These are phyloP conservation scores for Hypoxylon sp. DNA, from an alignment of 2,329 filamentous ascomycete species.

Conservation along the genomic window DNA sequence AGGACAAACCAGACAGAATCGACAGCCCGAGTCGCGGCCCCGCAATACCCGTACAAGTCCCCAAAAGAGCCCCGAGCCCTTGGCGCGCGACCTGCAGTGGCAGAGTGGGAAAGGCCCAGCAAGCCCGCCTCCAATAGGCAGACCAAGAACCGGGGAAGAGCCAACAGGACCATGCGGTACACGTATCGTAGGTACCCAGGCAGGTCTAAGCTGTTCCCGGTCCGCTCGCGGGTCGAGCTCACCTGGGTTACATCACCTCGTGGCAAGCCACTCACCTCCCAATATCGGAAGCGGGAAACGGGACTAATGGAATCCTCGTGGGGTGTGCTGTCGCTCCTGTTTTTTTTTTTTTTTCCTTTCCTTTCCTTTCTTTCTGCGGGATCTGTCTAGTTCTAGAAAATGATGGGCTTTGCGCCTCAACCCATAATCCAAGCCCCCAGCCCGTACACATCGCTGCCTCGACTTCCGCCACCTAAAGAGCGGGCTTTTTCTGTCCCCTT, in stretches of 20 bases:
- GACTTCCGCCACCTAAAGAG: background rate
- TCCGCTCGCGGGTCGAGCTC: no score
- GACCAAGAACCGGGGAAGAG: slow-evolving; percentile 16
- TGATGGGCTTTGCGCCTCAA: background rate
- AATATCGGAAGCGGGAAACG: slow-evolving; percentile 24
- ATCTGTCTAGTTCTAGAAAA: background rate
- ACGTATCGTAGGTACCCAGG: slow-evolving; percentile 15
- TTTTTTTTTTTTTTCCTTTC: no score
- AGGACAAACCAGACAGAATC: background rate
- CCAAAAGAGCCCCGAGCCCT: no score
- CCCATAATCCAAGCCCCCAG: no score
- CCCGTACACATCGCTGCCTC: background rate
- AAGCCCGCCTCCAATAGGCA: slow-evolving; percentile 1
- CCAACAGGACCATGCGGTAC: slow-evolving; percentile 27
- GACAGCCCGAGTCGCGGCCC: background rate
- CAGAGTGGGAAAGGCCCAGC: no score
- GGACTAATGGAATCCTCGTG: slow-evolving; percentile 20
- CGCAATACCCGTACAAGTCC: slow-evolving; percentile 1
- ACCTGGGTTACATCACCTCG: no score
- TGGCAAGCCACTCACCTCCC: background rate
- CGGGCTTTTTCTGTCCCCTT: background rate
- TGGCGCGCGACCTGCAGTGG: background rate
- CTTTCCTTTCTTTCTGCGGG: no score
- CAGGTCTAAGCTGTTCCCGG: background rate
- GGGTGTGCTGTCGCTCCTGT: slow-evolving; percentile 30